phyloP scores from a whole-genome alignment of 441 rosid genomes.

The Rhodomyrtus psidioides region DNA sequence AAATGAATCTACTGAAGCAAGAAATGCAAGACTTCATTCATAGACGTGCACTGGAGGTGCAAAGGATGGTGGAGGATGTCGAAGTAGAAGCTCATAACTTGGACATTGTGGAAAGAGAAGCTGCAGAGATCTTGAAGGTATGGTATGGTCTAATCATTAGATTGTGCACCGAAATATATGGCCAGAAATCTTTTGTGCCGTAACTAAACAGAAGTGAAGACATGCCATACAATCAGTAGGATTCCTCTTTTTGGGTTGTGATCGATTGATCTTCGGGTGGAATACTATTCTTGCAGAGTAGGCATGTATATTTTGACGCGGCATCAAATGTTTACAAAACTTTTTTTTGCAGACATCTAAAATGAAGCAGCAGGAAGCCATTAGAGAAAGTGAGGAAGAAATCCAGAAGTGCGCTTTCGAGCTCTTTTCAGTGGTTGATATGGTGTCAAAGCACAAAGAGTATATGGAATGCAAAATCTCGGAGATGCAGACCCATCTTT shows the following conservation, averaged over 20 bases:
- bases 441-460: constrained; percentile 65
- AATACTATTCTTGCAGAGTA: background rate
- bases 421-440: constrained; percentile 53
- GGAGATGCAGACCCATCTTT: constrained; percentile 35
- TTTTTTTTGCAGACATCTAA: constrained; percentile 26
- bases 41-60: constrained; percentile 48
- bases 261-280: background rate
- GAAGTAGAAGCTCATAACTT: constrained; percentile 43
- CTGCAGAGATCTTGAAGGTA: constrained; percentile 59
- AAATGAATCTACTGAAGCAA: constrained; percentile 32
- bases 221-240: background rate
- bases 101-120: constrained; percentile 61
- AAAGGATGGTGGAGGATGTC: constrained; percentile 38
- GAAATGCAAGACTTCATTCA: constrained; percentile 39
- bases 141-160: background rate
- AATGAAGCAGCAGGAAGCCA: constrained; percentile 48
- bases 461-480: constrained; percentile 41
- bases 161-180: background rate
- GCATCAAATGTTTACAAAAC: background rate
- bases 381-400: constrained; percentile 45
- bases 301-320: background rate
- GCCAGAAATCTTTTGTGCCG: background rate
- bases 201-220: background rate
- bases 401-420: constrained; percentile 40
- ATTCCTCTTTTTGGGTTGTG: background rate